A percentile compares a stretch with the other conserved stretches of the same genome.
Conservation (phyloP, 176 grass and related monocot species). For the Musa beccarii region DNA sequence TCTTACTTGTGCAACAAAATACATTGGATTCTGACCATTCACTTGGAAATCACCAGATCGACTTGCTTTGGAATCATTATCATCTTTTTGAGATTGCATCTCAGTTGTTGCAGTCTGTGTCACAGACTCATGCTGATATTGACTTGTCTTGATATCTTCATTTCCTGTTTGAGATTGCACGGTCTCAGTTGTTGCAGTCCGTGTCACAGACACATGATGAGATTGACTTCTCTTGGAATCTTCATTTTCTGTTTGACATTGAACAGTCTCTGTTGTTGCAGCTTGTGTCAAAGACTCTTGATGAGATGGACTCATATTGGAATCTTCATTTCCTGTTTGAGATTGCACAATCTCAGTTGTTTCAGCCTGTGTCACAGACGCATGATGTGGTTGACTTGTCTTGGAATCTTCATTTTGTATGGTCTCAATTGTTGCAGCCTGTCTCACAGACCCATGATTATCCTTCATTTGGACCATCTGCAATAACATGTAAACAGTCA, state of each 20-base stretch:
- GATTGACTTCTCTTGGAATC: conserved; percentile 6
- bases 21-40: conserved; percentile 45
- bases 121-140: neutral
- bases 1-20: conserved; percentile 77
- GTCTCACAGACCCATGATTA: conserved; percentile 38
- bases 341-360: neutral
- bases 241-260: conserved; percentile 4
- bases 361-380: neutral
- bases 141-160: neutral
- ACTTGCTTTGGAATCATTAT: conserved; percentile 3
- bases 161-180: neutral
- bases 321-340: conserved; percentile 3
- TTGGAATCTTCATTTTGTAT: neutral
- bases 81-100: too few relatives aligned
- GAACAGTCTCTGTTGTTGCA: conserved; percentile 16
- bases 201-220: neutral
- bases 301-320: conserved; percentile 16
- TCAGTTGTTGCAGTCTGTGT: too few relatives aligned
- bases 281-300: conserved; percentile 33
- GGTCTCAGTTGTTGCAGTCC: neutral
- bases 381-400: neutral
- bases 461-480: conserved; percentile 68
- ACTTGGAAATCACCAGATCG: conserved; percentile 34
- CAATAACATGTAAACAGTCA: conserved; percentile 16
- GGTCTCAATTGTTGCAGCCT: conserved; percentile 3